Conservation (phyloP, 2,329 filamentous ascomycete genomes). For the Phialocephala sp. region DNA sequence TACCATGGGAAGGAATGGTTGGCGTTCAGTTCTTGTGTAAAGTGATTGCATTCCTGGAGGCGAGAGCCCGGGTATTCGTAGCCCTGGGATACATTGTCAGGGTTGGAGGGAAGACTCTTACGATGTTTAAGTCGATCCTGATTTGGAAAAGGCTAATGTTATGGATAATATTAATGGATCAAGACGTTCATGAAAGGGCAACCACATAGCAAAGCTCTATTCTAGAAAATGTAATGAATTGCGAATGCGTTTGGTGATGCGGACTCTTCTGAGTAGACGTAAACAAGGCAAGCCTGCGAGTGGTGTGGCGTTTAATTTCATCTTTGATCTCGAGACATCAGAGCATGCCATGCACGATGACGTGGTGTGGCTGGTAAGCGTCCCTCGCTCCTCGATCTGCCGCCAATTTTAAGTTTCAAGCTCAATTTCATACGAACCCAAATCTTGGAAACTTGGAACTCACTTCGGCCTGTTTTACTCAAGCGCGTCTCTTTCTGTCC, state of each 20-base stretch:
- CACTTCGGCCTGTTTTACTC: not conserved
- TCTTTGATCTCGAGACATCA: not conserved
- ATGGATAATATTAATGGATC: conserved; percentile 31
- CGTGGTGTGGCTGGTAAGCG: conserved; percentile 11
- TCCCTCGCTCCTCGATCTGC: conserved; percentile 5
- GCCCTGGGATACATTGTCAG: not conserved
- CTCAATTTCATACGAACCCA: not conserved
- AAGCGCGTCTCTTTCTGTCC: not conserved
- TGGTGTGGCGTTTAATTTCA: no score
- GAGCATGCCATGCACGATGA: conserved; percentile 11
- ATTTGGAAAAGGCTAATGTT: conserved; percentile 25
- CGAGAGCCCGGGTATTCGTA: conserved; percentile 15
- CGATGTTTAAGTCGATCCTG: not conserved
- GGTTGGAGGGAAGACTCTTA: not conserved
- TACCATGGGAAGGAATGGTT: conserved; percentile 42
- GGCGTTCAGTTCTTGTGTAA: conserved; percentile 37
- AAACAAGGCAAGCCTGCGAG: not conserved
- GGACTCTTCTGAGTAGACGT: not conserved
- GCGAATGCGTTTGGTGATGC: no score
- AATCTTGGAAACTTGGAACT: not conserved
- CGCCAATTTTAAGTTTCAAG: conserved; percentile 7
- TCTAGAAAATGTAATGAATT: conserved; percentile 3
- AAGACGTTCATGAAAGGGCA: conserved; percentile 12
- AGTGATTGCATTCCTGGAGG: conserved; percentile 28
- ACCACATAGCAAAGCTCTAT: conserved; percentile 4